Base-by-base conservation (phyloP, 148 eudicot genomes). In the Silene latifolia region DNA sequence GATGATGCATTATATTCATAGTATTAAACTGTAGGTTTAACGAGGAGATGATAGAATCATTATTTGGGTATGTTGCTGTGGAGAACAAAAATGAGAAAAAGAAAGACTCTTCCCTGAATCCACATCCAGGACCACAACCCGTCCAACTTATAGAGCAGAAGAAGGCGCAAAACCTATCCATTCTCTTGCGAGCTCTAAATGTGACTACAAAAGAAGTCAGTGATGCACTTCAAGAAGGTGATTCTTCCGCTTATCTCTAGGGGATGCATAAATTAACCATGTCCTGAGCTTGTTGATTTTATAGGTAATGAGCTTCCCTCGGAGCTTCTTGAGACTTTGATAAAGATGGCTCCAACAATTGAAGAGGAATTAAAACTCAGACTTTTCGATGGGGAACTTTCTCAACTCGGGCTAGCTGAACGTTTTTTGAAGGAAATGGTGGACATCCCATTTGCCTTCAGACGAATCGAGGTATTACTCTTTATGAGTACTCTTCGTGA, bases 1-100 rank as follows among this genome's bases (percentile, higher is more conserved):
- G 32, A 24, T 35, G 32, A 46, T 67, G 15, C 29, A 11, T 10
- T 67, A 35, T 67, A 35, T 18, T 8, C 74, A 46, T n/a, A 44
- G 74, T 54, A 8, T 66, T 27, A 32, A 64, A 57, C 63, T 79
- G 56, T 85, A 95, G 98, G 83, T 90, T 89, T 66, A 85, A 92
- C 75, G 98, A 95, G 83, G 98, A 92, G 84, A 87, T 86, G 96
- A 95, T 95, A 78, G 98, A 92, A 78, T 83, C 91, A 18, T 82
- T 95, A 62, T 92, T 95, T 81, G 98, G 98, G 19, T 88, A 80
- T 86, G 76, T 78, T 63, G 78, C 90, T 74, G 35, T 86, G 19
- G 89, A 81, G 76, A 86, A 77, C 80, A 85, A 86, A 73, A 78
- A 66, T 48, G 83, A 72, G 29, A 42, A 76, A 60, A 87, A 82